These are phyloP conservation scores for Yamadazyma sp. DNA, from an alignment of 1,139 yeast species.

Conservation along the genomic window DNA sequence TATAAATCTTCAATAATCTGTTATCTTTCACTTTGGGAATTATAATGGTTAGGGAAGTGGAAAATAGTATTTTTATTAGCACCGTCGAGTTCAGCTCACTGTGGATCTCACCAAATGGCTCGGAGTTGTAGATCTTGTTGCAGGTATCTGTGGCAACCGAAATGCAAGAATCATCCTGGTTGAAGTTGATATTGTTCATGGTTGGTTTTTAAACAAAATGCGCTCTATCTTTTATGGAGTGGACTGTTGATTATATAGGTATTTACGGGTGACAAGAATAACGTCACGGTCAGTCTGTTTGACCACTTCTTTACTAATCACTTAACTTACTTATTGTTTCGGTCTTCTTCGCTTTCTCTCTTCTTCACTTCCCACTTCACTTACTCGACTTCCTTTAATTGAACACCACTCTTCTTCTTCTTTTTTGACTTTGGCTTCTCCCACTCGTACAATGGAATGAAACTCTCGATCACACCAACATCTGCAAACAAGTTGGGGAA, in stretches of 20 bases:
- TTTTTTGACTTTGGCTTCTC: slow-evolving; percentile 51
- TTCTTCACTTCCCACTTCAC: no score
- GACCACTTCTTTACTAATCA: no score
- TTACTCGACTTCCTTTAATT: slow-evolving; percentile 49
- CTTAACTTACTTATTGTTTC: no score
- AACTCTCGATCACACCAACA: slow-evolving; percentile 90
- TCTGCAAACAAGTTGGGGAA: slow-evolving; percentile 96
- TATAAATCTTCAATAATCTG: slow-evolving; percentile 58
- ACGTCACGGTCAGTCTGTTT: no score
- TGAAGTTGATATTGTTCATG: slow-evolving; percentile 43
- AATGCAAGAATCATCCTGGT: slow-evolving; percentile 45
- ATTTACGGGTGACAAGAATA: no score
- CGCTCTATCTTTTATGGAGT: neutral
- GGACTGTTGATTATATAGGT: no score
- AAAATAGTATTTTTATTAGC: slow-evolving; percentile 61
- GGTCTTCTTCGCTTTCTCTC: no score
- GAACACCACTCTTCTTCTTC: slow-evolving; percentile 31
- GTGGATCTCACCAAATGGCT: slow-evolving; percentile 49
- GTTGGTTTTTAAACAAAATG: slow-evolving; percentile 1
- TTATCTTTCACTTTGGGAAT: slow-evolving; percentile 49
- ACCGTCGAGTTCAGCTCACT: slow-evolving; percentile 25
- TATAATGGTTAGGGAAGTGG: slow-evolving; percentile 66
- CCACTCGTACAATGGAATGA: slow-evolving; percentile 87
- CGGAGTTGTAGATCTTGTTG: slow-evolving; percentile 45
- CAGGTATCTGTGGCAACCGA: slow-evolving; percentile 35